Evolutionary conservation across 2,329 filamentous ascomycete genomes (phyloP).

Genomic region (Kalaharituber pfeilii): DNA sequence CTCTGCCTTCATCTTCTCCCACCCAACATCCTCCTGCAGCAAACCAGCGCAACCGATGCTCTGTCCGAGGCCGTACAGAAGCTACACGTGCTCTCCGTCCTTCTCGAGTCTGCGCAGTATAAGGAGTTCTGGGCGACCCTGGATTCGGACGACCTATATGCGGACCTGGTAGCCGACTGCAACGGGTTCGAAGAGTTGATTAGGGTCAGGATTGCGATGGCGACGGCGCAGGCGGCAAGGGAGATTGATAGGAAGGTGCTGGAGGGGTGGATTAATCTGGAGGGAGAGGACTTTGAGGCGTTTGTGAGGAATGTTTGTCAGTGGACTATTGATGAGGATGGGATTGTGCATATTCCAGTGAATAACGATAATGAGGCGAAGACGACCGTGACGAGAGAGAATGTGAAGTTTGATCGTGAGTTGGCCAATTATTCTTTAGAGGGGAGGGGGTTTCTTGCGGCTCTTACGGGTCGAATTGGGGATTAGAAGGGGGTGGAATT

Average conservation of each 20-base stretch:
- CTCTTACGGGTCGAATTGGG: neutral
- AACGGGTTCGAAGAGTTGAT: conserved; percentile 88
- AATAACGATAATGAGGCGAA: conserved; percentile 98
- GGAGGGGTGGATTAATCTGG: conserved; percentile 57
- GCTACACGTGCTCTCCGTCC: conserved; percentile 63
- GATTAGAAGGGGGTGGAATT: neutral
- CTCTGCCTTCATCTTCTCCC: conserved; percentile 88
- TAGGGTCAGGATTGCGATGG: conserved; percentile 72
- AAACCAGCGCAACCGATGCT: conserved; percentile 38
- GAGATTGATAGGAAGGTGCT: conserved; percentile 51
- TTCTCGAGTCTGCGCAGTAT: conserved; percentile 83
- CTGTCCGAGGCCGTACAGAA: conserved; percentile 84
- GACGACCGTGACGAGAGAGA: conserved; percentile 87
- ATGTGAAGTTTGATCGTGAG: conserved; percentile 68
- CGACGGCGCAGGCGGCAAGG: conserved; percentile 64
- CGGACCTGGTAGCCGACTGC: conserved; percentile 86
- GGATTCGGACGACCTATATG: conserved; percentile 86
- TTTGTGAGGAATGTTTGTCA: conserved; percentile 73
- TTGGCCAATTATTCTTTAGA: conserved; percentile 16
- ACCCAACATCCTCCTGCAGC: conserved; percentile 53
- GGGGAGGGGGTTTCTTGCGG: neutral
- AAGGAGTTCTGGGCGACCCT: conserved; percentile 81
- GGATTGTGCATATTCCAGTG: conserved; percentile 57
- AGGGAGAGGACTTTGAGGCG: conserved; percentile 49
- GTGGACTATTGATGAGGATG: conserved; percentile 57